Conservation (phyloP, 1,284 basidiomycete species). For the Peniophora sp. region DNA sequence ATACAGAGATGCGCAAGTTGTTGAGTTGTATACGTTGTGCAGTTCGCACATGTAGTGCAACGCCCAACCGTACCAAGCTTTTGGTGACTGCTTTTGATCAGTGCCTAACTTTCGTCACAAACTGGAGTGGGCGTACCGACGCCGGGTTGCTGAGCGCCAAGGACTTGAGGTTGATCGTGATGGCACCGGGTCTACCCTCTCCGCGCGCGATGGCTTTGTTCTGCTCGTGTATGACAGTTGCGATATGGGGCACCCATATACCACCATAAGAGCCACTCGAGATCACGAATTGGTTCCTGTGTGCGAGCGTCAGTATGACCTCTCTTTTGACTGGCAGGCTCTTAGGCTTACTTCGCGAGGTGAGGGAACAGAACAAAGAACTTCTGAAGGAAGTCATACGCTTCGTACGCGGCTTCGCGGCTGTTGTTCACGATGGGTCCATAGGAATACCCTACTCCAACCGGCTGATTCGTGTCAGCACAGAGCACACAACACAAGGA, state of each 20-base stretch:
- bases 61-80: conserved; percentile 20
- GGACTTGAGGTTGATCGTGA: conserved; percentile 23
- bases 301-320: neutral
- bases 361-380: conserved; percentile 23
- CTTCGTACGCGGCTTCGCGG: conserved; percentile 20
- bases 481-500: neutral
- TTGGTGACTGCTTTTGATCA: neutral
- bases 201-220: conserved; percentile 17
- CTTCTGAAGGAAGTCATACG: conserved; percentile 28
- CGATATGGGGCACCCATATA: conserved; percentile 26
- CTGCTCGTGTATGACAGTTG: conserved; percentile 23
- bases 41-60: conserved; percentile 20
- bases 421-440: conserved; percentile 22
- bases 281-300: conserved; percentile 22
- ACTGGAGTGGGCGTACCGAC: conserved; percentile 15
- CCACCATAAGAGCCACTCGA: conserved; percentile 27
- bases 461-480: conserved; percentile 14
- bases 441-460: conserved; percentile 25
- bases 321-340: neutral
- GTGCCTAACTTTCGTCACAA: too few species aligned
- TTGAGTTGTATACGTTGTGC: conserved; percentile 19
- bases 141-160: conserved; percentile 25
- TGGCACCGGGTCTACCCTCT: conserved; percentile 10
- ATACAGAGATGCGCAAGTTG: conserved; percentile 17
- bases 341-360: conserved; percentile 13